Evolutionary conservation across 345 rosid species (phyloP).

Genomic region (Cardamine occulta): DNA sequence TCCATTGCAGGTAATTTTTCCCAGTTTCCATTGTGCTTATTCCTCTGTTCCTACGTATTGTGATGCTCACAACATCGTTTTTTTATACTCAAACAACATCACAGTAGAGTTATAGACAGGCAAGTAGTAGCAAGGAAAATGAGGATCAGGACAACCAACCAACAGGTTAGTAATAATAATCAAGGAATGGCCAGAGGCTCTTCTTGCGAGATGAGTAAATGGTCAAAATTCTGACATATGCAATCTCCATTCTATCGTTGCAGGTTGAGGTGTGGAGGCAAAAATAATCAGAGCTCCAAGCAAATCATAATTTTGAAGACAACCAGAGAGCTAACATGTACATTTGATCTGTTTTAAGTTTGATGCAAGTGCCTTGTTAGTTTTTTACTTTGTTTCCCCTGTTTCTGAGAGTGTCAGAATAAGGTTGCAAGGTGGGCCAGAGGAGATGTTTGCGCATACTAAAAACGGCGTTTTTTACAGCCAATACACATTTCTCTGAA

Average conservation of each 20-base stretch:
- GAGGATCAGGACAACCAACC: conserved; percentile 25
- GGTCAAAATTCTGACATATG: conserved; percentile 12
- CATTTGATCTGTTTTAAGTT: neutral
- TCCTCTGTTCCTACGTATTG: neutral
- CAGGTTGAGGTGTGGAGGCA: conserved; percentile 10
- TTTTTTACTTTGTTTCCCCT: neutral
- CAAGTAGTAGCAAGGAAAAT: conserved; percentile 27
- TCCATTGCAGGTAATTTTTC: conserved; percentile 28
- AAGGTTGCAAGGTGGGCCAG: neutral
- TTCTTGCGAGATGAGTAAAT: conserved; percentile 3
- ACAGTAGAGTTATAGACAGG: conserved; percentile 10
- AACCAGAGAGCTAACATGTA: neutral
- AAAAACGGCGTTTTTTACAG: conserved; percentile 5
- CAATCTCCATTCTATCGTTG: neutral
- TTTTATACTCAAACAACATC: conserved; percentile 27
- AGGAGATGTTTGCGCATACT: conserved; percentile 5
- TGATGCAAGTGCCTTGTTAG: neutral
- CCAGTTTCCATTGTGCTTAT: neutral
- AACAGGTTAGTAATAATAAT: neutral
- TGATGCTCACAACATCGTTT: neutral
- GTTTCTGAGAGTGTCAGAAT: conserved; percentile 4
- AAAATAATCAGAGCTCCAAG: neutral
- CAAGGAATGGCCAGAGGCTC: neutral
- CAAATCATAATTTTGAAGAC: conserved; percentile 3
- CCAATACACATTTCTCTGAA: conserved; percentile 1